Base-by-base conservation (phyloP, 2,329 filamentous ascomycete genomes). In the Aspergillus terreus region DNA sequence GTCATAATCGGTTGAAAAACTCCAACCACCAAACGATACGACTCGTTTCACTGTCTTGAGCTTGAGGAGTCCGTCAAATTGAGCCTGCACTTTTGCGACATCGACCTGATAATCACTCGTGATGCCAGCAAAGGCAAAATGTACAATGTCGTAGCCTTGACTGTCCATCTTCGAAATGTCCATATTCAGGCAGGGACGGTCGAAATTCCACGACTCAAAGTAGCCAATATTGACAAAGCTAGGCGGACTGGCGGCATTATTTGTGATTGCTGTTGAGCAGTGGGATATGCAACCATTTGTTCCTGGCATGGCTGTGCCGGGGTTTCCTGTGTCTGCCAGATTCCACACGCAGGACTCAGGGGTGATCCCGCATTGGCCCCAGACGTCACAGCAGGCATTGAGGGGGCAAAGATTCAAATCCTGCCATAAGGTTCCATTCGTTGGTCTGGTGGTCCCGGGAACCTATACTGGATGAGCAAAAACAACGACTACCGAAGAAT, bases 11-110 rank as follows among this genome's bases (percentile, higher is more conserved):
- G 75, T 77, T 1, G 68, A 74, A 52, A 73, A 71, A 17, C 60
- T 62, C 76, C 76, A 78, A 23, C 76, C 76, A 17, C 76, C 75
- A 55, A 78, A 71, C 0, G 72, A 71, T 7, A 78, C 25, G 35
- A 79, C 71, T n/a, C 57, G 60, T 53, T 76, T 73, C 40, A 32
- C 23, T 9, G 58, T 59, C 0, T 25, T 52, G 11, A 70, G 36
- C 0, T 55, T 51, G 33, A 62, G 62, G 51, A 77, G 76, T 4
- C 63, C 47, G 10, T 58, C 50, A 50, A 71, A 76, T 44, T 73
- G 60, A 4, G 47, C 53, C 23, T 58, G 51, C 54, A 54, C 25
- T 55, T 11, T 42, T 27, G 10, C 33, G 19, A 68, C 53, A 14
- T 61, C 49, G 19, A 66, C 61, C 21, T 63, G 59, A 47, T 64